Conservation (phyloP, 495 filamentous ascomycete genomes). For the Thermochaetoides thermophila region DNA sequence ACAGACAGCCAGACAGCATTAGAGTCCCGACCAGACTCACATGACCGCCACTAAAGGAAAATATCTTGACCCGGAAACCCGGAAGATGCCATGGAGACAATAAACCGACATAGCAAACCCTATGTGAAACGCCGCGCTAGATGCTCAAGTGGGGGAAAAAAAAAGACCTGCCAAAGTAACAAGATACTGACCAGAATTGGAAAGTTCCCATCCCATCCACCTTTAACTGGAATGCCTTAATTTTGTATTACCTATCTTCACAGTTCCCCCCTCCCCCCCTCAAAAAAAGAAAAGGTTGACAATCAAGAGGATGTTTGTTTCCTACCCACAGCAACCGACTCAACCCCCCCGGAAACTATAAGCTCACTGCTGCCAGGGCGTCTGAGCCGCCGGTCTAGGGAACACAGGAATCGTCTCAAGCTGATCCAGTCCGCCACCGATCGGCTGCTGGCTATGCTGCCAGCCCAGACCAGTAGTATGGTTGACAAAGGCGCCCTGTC, state of each 20-base stretch:
- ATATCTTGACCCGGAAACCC: slow-evolving; percentile 2
- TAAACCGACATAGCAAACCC: slow-evolving; percentile 5
- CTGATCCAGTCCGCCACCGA: slow-evolving; percentile 75
- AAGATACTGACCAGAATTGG: slow-evolving; percentile 1
- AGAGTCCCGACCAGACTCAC: too few species aligned
- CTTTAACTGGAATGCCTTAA: too few species aligned
- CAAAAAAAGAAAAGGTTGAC: neutral
- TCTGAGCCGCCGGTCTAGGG: slow-evolving; percentile 53
- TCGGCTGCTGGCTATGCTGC: slow-evolving; percentile 63
- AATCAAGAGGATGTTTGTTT: too few species aligned
- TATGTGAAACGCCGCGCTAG: slow-evolving; percentile 16
- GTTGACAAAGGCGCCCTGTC: slow-evolving; percentile 75
- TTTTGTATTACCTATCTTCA: neutral
- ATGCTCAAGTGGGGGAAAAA: too few species aligned
- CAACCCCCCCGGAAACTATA: too few species aligned
- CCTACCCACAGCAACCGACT: too few species aligned
- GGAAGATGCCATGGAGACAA: slow-evolving; percentile 1
- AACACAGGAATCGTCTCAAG: slow-evolving; percentile 73
- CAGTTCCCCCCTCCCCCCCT: neutral
- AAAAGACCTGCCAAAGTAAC: slow-evolving; percentile 8
- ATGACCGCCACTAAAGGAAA: neutral
- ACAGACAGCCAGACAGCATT: too few species aligned
- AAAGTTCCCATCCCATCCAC: too few species aligned
- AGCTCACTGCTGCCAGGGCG: slow-evolving; percentile 35
- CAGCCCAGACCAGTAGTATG: slow-evolving; percentile 76